Conservation (phyloP, 352 stramenopile genomes). For the Pythium insidiosum region DNA sequence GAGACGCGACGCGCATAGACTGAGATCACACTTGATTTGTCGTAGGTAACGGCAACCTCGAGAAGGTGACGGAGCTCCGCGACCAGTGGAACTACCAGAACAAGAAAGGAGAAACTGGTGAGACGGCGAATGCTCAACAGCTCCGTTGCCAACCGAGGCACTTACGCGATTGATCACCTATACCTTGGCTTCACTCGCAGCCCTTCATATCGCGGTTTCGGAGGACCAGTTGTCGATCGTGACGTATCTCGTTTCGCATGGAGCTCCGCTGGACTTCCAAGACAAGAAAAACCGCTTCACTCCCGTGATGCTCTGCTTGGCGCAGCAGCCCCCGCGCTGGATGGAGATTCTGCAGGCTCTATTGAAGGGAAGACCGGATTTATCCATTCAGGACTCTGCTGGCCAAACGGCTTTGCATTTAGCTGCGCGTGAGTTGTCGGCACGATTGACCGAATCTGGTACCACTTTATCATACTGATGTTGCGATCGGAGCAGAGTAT, state of each 20-base stretch:
- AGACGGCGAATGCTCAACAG: too few species aligned
- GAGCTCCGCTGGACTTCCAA: conserved; percentile 58
- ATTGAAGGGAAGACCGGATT: conserved; percentile 63
- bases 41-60: conserved; percentile 57
- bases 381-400: conserved; percentile 48
- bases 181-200: too few species aligned
- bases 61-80: conserved; percentile 60
- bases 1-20: too few species aligned
- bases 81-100: conserved; percentile 69
- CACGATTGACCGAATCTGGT: too few species aligned
- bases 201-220: conserved; percentile 59
- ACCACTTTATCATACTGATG: too few species aligned
- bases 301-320: conserved; percentile 64
- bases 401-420: conserved; percentile 64
- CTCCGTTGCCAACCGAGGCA: too few species aligned
- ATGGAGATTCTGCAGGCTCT: conserved; percentile 56
- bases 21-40: too few species aligned
- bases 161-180: too few species aligned
- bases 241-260: conserved; percentile 57
- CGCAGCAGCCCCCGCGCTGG: conserved; percentile 56
- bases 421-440: conserved; percentile 31
- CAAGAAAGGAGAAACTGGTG: conserved; percentile 79
- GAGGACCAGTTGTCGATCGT: conserved; percentile 71
- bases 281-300: conserved; percentile 77
- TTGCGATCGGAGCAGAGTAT: conserved; percentile 59